Evolutionary conservation across 306 rosid species (phyloP).

Genomic region (Quercus agrifolia): DNA sequence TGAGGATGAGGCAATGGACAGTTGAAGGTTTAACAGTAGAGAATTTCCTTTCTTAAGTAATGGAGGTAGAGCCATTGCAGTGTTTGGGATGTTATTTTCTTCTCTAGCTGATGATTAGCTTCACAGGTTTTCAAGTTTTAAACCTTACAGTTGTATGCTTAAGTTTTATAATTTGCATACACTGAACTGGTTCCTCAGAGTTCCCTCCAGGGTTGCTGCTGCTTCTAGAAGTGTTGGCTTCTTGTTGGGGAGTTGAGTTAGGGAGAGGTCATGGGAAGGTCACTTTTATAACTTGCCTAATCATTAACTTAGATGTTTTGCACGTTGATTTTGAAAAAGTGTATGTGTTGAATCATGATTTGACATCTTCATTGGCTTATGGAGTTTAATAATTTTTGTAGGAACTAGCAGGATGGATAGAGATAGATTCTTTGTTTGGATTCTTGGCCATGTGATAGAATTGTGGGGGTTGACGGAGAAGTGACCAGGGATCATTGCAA

Average conservation of each 20-base stretch:
- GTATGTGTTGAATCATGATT: background rate
- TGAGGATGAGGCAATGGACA: too few species aligned
- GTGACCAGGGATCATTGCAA: background rate
- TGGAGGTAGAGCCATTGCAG: too few species aligned
- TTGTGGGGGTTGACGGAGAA: constrained; percentile 9
- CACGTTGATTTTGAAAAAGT: background rate
- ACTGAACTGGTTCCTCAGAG: background rate
- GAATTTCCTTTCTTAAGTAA: too few species aligned
- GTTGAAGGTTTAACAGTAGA: too few species aligned
- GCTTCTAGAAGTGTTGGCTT: background rate
- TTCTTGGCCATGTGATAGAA: constrained; percentile 16
- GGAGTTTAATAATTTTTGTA: constrained; percentile 11
- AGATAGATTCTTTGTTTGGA: constrained; percentile 12
- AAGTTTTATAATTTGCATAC: constrained; percentile 3
- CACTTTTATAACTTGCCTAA: background rate
- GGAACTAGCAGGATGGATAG: constrained; percentile 24
- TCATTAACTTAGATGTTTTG: background rate
- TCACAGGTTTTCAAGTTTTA: background rate
- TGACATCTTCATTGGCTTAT: constrained; percentile 8
- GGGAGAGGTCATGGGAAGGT: background rate
- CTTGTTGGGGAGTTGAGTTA: constrained; percentile 14
- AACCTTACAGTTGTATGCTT: background rate
- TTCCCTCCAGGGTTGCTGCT: background rate
- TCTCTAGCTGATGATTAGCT: background rate
- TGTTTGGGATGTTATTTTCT: background rate